Evolutionary conservation across 345 rosid genomes (phyloP).

Genomic region (Eucalyptus viminalis): DNA sequence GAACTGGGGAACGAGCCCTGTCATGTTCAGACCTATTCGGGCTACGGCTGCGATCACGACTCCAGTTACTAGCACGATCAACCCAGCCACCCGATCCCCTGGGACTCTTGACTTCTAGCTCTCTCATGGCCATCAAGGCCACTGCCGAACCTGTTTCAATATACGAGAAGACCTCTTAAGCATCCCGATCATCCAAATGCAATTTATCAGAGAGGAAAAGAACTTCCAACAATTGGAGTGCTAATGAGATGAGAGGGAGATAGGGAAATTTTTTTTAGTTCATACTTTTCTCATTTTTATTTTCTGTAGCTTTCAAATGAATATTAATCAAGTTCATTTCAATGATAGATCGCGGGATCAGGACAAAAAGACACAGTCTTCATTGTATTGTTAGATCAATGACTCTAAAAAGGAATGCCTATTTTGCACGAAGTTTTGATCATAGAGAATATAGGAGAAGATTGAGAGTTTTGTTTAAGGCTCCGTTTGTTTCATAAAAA

Average conservation of each 20-base stretch:
- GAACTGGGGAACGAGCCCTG: conserved; percentile 27
- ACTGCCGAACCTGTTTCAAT: not conserved
- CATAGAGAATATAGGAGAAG: not conserved
- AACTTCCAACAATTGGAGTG: not conserved
- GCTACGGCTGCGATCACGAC: conserved; percentile 39
- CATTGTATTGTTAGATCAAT: not conserved
- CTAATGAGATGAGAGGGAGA: not conserved
- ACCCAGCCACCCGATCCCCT: too few relatives aligned
- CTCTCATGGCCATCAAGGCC: conserved; percentile 3
- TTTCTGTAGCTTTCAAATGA: not conserved
- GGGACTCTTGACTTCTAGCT: not conserved
- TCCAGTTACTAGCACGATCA: not conserved
- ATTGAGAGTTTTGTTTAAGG: not conserved
- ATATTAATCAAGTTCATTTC: not conserved
- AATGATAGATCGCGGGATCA: fast-evolving
- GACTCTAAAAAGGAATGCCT: not conserved
- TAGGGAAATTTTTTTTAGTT: too few relatives aligned
- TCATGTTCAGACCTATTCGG: conserved; percentile 31
- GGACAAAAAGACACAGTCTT: not conserved
- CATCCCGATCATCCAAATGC: not conserved
- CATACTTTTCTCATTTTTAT: not conserved
- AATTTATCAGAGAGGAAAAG: not conserved
- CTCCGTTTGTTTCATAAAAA: not conserved
- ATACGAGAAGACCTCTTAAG: too few relatives aligned
- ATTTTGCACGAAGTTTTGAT: not conserved